Percentiles rank a stretch among this genome's conserved stretches.
phyloP scores from a whole-genome alignment of 768 basidiomycete genomes.

The Boletus rubroflammeus region DNA sequence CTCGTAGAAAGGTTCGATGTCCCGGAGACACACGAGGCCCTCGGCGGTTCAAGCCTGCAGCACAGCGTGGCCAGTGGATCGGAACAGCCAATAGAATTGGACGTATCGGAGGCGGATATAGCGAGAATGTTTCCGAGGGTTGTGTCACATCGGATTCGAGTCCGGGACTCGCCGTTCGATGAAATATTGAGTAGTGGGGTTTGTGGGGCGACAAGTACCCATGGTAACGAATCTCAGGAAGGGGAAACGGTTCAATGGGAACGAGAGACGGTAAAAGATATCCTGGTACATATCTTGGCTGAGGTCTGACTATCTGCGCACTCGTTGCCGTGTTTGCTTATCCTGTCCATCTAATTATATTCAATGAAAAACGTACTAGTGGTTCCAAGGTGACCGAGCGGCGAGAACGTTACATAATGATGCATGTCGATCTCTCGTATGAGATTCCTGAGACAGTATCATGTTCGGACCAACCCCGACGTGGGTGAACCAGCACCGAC shows the following conservation, averaged over 20 bases:
- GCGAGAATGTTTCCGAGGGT: slow-evolving; percentile 70
- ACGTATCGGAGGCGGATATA: slow-evolving; percentile 72
- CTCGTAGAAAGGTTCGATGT: slow-evolving; percentile 18
- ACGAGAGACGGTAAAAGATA: slow-evolving; percentile 58
- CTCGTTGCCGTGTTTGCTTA: not conserved
- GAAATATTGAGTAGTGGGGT: slow-evolving; percentile 64
- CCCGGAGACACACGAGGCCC: slow-evolving; percentile 8
- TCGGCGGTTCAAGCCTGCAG: slow-evolving; percentile 2
- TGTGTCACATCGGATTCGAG: slow-evolving; percentile 70
- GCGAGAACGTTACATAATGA: no score
- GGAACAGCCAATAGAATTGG: slow-evolving; percentile 37
- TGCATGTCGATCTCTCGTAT: not conserved
- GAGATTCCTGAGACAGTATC: not conserved
- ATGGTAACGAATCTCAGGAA: slow-evolving; percentile 16
- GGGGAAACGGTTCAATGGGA: slow-evolving; percentile 32
- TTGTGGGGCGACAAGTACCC: slow-evolving; percentile 45
- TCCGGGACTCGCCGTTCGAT: slow-evolving; percentile 66
- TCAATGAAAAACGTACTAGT: no score
- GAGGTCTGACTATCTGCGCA: slow-evolving; percentile 39
- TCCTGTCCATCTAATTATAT: not conserved
- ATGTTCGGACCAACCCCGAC: slow-evolving; percentile 5
- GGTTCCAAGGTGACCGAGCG: not conserved
- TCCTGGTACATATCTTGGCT: slow-evolving; percentile 55
- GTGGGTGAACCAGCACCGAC: not conserved
- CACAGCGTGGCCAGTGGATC: slow-evolving; percentile 4